Evolutionary conservation across 768 basidiomycete genomes (phyloP).

Genomic region (Boletus pseudo-olivaceus): DNA sequence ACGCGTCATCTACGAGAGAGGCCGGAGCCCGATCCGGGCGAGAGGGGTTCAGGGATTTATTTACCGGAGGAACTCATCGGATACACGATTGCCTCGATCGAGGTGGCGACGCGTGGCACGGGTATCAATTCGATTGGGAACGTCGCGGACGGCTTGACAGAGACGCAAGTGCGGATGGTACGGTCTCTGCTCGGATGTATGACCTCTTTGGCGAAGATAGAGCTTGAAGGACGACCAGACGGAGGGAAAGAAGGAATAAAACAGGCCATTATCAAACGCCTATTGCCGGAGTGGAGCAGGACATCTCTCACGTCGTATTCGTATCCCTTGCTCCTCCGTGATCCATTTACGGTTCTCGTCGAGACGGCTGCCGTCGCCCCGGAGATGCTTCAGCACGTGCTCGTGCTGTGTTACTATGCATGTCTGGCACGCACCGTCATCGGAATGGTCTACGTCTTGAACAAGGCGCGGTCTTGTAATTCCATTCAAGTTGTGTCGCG

Average conservation of each 20-base stretch:
- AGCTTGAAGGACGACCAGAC: constrained; percentile 68
- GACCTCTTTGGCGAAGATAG: constrained; percentile 57
- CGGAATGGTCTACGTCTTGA: constrained; percentile 77
- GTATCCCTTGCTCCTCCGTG: constrained; percentile 81
- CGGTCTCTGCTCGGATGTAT: constrained; percentile 73
- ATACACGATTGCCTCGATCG: constrained; percentile 81
- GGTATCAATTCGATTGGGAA: constrained; percentile 40
- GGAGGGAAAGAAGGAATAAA: constrained; percentile 75
- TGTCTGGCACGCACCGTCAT: constrained; percentile 84
- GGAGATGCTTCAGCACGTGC: constrained; percentile 83
- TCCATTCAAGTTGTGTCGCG: constrained; percentile 44
- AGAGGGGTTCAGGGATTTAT: constrained; percentile 83
- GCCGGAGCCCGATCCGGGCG: constrained; percentile 63
- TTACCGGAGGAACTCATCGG: constrained; percentile 88
- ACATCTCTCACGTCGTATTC: constrained; percentile 80
- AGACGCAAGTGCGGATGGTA: constrained; percentile 73
- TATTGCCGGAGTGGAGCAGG: constrained; percentile 89
- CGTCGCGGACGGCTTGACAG: constrained; percentile 64
- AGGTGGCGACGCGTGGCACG: constrained; percentile 74
- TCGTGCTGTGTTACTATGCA: constrained; percentile 88
- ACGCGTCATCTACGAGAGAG: constrained; percentile 78
- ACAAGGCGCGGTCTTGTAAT: constrained; percentile 60
- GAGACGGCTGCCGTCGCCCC: constrained; percentile 90
- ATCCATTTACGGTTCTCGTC: constrained; percentile 85
- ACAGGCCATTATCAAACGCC: constrained; percentile 83